Evolutionary conservation across 148 eudicot genomes (phyloP), one percentile per base, ranked within the genome.

Genomic region (Dysphania ambrosioides): DNA sequence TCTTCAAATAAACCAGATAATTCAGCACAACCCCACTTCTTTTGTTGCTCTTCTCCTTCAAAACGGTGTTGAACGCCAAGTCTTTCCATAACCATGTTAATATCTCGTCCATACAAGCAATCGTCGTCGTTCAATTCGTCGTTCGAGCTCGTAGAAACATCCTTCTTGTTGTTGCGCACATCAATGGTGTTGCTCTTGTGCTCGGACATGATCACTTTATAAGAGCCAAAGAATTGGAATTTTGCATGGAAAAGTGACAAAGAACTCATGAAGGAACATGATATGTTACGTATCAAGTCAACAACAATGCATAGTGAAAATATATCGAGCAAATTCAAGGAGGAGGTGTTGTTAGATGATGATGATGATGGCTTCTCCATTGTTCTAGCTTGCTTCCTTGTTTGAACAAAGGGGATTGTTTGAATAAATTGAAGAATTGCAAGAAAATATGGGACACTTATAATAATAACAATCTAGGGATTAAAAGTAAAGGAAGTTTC

Each of bases 1-100:
- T 88, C 87, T 64, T 90, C 95, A 73, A 90, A 90, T 47, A 90
- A 32, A n/a, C 70, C 60, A 8, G 53, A 56, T 64, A 90, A 29
- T 31, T 86, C 83, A 2, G 34, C 66, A 3, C 60, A 26, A 34
- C 56, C 79, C 79, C 82, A 80, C 68, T 32, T 71, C 58, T 71
- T 71, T 19, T 80, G 4, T 2, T 31, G 19, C 30, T 70, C 69
- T 12, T 70, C 56, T 32, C 55, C 76, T 70, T 70, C 78, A 6
- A 75, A 32, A 61, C 75, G 13, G 66, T 72, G 38, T 42, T 73
- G 23, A 30, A 90, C 56, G 29, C 94, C 91, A 51, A 90, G 56
- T 51, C 51, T 83, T 57, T 75, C 66, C 86, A 90, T 85, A 55
- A 88, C 83, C 31, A 51, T 72, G 72, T 79, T 76, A 23, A 85